Percentiles rank a stretch among this genome's conserved stretches.
These are phyloP conservation scores for Yamadazyma diddensiae DNA, from an alignment of 1,139 yeast genomes.

Conservation along the genomic window DNA sequence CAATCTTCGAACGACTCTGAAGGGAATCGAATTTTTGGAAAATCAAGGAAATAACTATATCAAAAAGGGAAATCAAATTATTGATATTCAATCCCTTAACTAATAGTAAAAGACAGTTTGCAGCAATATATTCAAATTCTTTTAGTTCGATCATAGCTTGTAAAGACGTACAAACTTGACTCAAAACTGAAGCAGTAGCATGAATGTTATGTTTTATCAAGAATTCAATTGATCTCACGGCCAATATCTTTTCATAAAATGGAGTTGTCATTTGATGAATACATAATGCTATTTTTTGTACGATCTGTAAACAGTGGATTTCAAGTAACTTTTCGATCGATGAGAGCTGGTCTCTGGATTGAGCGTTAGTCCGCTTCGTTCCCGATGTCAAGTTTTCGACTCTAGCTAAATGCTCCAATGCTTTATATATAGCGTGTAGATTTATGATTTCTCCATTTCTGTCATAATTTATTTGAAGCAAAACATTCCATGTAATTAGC, in stretches of 20 bases:
- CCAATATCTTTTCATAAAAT: slow-evolving; percentile 65
- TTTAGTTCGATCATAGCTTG: slow-evolving; percentile 73
- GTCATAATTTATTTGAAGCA: slow-evolving; percentile 36
- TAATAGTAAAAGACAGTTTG: slow-evolving; percentile 65
- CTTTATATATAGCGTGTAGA: slow-evolving; percentile 31
- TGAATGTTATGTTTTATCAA: slow-evolving; percentile 60
- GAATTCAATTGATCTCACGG: slow-evolving; percentile 71
- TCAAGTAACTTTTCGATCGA: slow-evolving; percentile 36
- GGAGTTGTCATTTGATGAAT: slow-evolving; percentile 72
- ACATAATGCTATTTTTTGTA: slow-evolving; percentile 73
- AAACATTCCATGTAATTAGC: slow-evolving; percentile 40
- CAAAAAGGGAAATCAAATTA: slow-evolving; percentile 49
- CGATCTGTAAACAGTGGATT: slow-evolving; percentile 69
- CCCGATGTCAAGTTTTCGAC: slow-evolving; percentile 10
- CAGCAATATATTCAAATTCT: slow-evolving; percentile 59
- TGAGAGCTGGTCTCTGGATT: slow-evolving; percentile 4
- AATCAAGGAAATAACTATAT: slow-evolving; percentile 43
- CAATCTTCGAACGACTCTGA: slow-evolving; percentile 41
- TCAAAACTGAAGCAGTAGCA: slow-evolving; percentile 71
- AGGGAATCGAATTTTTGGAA: slow-evolving; percentile 64
- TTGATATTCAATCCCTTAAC: slow-evolving; percentile 49
- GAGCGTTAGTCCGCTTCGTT: slow-evolving; percentile 10
- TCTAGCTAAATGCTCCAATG: slow-evolving; percentile 40
- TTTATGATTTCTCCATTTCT: slow-evolving; percentile 28
- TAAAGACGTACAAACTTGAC: slow-evolving; percentile 84